Conservation (phyloP, 495 filamentous ascomycete genomes). For the Penicillium lagena region DNA sequence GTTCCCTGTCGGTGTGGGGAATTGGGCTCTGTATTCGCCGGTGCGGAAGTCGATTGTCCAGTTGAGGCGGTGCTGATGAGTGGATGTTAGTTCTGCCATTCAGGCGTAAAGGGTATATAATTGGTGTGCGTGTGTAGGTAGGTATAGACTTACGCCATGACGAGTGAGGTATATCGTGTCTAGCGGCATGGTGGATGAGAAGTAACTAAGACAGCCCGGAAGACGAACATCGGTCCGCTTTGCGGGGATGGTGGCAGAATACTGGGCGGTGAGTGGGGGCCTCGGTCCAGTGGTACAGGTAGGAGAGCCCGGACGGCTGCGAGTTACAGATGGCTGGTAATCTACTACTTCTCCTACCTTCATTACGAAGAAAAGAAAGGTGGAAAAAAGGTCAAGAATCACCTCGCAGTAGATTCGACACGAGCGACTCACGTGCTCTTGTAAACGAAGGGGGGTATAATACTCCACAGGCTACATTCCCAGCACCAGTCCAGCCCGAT, state of each 20-base stretch:
- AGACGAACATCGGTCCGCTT: background rate
- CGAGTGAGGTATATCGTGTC: constrained; percentile 81
- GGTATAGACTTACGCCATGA: constrained; percentile 63
- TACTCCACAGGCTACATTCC: constrained; percentile 26
- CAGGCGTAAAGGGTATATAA: constrained; percentile 4
- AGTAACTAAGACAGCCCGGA: no score
- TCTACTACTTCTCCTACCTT: no score
- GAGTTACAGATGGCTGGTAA: no score
- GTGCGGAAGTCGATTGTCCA: constrained; percentile 77
- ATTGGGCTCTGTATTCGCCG: constrained; percentile 60
- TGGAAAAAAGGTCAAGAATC: constrained; percentile 5
- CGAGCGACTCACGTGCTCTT: constrained; percentile 22
- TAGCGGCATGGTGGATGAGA: constrained; percentile 37
- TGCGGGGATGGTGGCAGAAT: constrained; percentile 18
- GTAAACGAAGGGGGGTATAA: constrained; percentile 18
- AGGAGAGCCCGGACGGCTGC: background rate
- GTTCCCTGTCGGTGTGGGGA: constrained; percentile 77
- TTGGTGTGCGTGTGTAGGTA: background rate
- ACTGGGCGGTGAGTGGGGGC: constrained; percentile 13
- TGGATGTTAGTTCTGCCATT: background rate
- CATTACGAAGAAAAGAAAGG: no score
- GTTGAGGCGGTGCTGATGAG: constrained; percentile 72
- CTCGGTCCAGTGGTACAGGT: constrained; percentile 11
- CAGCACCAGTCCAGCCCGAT: constrained; percentile 7
- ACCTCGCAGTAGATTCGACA: constrained; percentile 13